Evolutionary conservation across 176 grass and related monocot genomes (phyloP).

Genomic region (Eragrostis curvula): DNA sequence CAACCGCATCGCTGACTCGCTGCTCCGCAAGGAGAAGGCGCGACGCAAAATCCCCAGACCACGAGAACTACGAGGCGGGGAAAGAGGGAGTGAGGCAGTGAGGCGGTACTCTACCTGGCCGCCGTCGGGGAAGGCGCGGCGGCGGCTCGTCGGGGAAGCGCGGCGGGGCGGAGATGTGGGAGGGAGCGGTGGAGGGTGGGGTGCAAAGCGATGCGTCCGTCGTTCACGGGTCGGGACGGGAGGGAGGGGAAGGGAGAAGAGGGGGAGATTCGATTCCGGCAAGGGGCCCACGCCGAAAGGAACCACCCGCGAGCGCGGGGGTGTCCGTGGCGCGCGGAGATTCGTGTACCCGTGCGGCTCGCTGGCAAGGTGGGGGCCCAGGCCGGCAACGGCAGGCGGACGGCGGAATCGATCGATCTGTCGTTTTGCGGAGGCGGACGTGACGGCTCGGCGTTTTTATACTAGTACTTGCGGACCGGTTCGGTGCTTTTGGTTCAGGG

Average conservation of each 20-base stretch:
- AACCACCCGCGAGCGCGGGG: background rate
- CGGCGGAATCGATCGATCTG: slow-evolving; percentile 33
- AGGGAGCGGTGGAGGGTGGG: background rate
- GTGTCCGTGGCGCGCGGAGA: slow-evolving; percentile 32
- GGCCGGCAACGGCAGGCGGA: background rate
- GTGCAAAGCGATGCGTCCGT: slow-evolving; percentile 19
- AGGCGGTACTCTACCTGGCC: slow-evolving; percentile 31
- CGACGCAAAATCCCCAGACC: background rate
- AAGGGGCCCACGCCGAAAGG: slow-evolving; percentile 31
- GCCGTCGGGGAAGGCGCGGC: background rate
- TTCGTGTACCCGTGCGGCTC: slow-evolving; percentile 37
- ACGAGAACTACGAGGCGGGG: background rate
- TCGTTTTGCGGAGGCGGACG: slow-evolving; percentile 20
- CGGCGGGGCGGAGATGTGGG: slow-evolving; percentile 1
- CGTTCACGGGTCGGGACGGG: slow-evolving; percentile 16
- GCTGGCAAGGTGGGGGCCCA: slow-evolving; percentile 23
- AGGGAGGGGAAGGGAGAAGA: too few species aligned
- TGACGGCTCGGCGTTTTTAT: background rate
- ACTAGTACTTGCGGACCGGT: background rate
- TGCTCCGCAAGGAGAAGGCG: background rate
- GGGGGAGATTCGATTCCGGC: slow-evolving; percentile 53
- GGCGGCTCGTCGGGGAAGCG: background rate
- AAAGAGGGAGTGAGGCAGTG: background rate
- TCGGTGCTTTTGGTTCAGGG: background rate
- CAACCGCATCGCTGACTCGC: slow-evolving; percentile 7